phyloP scores from a whole-genome alignment of 768 basidiomycete genomes.

The Cystofilobasidium macerans region DNA sequence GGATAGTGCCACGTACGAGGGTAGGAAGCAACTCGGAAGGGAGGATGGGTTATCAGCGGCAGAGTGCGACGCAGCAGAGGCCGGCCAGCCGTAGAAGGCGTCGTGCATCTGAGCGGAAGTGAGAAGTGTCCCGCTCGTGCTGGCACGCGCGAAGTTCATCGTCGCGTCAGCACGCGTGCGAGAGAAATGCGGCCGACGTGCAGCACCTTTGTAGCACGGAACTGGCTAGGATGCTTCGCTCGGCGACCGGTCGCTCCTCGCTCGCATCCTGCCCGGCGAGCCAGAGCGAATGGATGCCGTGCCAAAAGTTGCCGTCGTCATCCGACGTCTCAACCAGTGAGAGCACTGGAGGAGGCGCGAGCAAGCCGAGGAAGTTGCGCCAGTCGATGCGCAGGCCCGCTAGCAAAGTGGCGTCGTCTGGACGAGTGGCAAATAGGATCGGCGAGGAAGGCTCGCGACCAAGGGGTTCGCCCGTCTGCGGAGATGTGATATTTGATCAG shows the following conservation, averaged over 20 bases:
- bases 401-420: not conserved
- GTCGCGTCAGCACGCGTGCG: not conserved
- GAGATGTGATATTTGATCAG: not conserved
- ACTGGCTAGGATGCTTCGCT: conserved; percentile 5
- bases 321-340: conserved; percentile 1
- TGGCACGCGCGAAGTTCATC: not conserved
- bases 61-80: not conserved
- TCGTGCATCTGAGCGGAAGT: not conserved
- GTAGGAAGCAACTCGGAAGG: not conserved
- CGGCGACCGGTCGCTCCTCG: not conserved
- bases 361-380: not conserved
- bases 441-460: not conserved
- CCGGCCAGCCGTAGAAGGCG: not conserved
- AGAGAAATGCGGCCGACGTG: too few species aligned
- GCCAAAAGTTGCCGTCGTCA: not conserved
- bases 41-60: not conserved
- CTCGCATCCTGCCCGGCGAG: not conserved
- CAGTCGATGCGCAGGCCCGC: not conserved
- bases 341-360: not conserved
- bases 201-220: conserved; percentile 8
- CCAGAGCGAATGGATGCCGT: not conserved
- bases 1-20: not conserved
- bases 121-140: conserved; percentile 1
- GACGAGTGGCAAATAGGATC: too few species aligned
- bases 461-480: conserved; percentile 15